Percentiles rank a stretch among this genome's conserved stretches.
phyloP scores from a whole-genome alignment of 495 filamentous ascomycete species.

The Penicillium cinerascens region DNA sequence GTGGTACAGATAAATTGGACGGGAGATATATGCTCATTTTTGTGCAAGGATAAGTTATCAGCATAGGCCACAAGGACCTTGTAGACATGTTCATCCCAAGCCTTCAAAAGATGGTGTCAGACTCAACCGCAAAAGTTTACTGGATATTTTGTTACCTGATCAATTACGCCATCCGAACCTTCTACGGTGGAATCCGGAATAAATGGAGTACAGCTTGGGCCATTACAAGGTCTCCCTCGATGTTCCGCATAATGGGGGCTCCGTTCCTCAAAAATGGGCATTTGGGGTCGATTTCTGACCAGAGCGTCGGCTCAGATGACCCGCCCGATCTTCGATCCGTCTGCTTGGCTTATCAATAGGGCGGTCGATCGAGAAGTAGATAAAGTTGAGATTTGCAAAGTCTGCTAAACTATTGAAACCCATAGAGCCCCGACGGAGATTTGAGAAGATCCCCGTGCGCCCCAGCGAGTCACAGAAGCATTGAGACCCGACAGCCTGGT shows the following conservation, averaged over 20 bases:
- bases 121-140: background rate
- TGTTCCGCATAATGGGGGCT: background rate
- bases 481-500: background rate
- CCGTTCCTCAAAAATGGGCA: conserved; percentile 4
- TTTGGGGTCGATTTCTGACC: background rate
- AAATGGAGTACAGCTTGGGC: conserved; percentile 1
- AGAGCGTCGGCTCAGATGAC: background rate
- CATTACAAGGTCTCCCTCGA: background rate
- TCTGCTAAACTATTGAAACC: background rate
- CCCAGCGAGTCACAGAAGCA: background rate
- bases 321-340: background rate
- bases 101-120: background rate
- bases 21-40: background rate
- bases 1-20: background rate
- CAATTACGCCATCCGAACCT: too few species aligned
- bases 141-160: background rate
- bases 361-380: background rate
- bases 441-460: background rate
- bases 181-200: background rate
- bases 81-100: background rate
- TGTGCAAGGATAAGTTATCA: too few species aligned
- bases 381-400: background rate
- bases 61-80: background rate
- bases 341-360: background rate
- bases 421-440: background rate